Base-by-base conservation (phyloP, 768 basidiomycete species). In the Rubroboletus satanas region DNA sequence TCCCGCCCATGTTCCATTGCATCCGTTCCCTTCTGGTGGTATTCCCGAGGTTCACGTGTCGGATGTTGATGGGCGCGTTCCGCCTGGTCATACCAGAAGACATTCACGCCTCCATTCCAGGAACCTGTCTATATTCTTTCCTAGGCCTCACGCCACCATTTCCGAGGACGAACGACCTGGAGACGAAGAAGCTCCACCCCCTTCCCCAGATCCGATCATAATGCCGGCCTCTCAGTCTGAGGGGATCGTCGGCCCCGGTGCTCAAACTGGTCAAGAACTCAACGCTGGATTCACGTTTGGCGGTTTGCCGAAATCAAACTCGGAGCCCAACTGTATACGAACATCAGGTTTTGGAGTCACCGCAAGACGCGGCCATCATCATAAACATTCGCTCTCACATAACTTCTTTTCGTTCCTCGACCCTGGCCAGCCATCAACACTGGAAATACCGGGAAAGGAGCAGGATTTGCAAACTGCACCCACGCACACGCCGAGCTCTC, bases 401-500 rank as follows among this genome's bases (percentile, higher is more conserved):
- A 93, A 91, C 64, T 94, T 97, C 72, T 96, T 96, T 73, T 93
- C 93, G 0, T 97, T 97, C 67, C 85, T 98, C 41, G 93, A 95
- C 61, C 93, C 93, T 1, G 84, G 83, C 8, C 60, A 55, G 43
- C 39, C 18, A 10, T 51, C 26, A 10, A 36, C 38, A 2, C 33
- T 58, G 14, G 36, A 55, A 28, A 47, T 56, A n/a, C 28, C 61
- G 61, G 45, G 46, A 58, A 59, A 57, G 45, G 43, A 56, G 58
- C 50, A 70, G n/a, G 74, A 79, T 29, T 64, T 84, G 21, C 81
- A 81, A 51, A 82, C 83, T 0, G 74, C 79, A 56, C 83, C 85
- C 0, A 81, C 84, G 2, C 82, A 82, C 0, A 77, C 72, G 3
- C 87, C 85, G 0, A 62, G 82, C 31, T 88, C 87, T 7, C 83